phyloP scores from a whole-genome alignment of 179 eudicot species.

The Silene vulgaris region DNA sequence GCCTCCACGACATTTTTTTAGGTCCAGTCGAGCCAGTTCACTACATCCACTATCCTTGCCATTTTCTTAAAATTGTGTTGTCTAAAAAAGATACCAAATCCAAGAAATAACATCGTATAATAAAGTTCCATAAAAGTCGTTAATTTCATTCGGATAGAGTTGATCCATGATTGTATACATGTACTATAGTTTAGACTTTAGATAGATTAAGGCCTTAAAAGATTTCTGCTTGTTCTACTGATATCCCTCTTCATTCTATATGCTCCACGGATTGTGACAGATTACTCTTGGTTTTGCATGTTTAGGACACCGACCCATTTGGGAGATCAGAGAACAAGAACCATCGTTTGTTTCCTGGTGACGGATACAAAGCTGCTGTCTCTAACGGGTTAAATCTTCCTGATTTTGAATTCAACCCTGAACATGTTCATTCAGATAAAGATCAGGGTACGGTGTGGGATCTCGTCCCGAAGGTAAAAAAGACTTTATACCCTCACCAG shows the following conservation, averaged over 20 bases:
- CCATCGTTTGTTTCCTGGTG: background rate
- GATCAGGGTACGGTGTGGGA: slow-evolving; percentile 33
- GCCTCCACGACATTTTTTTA: no score
- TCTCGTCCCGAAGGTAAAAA: slow-evolving; percentile 26
- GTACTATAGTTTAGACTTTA: background rate
- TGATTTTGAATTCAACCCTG: background rate
- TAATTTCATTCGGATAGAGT: background rate
- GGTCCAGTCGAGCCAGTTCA: no score
- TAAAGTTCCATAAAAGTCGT: no score
- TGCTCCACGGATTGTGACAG: background rate
- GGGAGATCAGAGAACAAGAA: slow-evolving; percentile 22
- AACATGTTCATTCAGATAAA: background rate
- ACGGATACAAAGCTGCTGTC: background rate
- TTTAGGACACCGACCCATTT: slow-evolving; percentile 33
- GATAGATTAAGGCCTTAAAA: background rate
- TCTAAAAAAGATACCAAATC: no score
- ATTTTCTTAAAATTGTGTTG: no score
- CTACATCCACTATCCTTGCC: no score
- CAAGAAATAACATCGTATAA: no score
- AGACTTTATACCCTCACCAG: slow-evolving; percentile 31
- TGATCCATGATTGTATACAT: background rate
- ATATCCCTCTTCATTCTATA: background rate
- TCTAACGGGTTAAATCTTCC: slow-evolving; percentile 10
- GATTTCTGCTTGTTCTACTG: no score
- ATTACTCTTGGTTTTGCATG: background rate